Evolutionary conservation across 2,329 filamentous ascomycete genomes (phyloP).

Genomic region (Albophoma yamanashiensis): DNA sequence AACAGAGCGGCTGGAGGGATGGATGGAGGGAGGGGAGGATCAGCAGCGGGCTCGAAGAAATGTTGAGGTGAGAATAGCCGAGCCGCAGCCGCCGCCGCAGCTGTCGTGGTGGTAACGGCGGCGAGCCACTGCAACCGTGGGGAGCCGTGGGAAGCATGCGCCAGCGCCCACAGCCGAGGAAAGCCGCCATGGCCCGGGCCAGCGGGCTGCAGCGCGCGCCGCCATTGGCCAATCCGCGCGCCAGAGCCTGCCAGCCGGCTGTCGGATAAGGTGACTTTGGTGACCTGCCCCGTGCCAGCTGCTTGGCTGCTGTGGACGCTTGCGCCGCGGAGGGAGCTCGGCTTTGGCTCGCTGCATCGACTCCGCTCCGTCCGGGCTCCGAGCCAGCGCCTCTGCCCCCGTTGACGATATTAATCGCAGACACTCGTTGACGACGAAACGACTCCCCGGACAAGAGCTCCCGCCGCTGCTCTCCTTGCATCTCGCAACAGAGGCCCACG

Average conservation of each 20-base stretch:
- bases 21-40: not conserved
- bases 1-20: not conserved
- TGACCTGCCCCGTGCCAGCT: too few relatives aligned
- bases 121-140: not conserved
- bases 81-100: not conserved
- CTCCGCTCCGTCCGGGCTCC: not conserved
- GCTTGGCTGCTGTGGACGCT: not conserved
- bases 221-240: slow-evolving; percentile 17
- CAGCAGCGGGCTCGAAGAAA: not conserved
- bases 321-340: not conserved
- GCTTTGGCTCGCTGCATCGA: not conserved
- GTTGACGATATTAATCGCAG: not conserved
- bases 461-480: too few relatives aligned
- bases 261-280: too few relatives aligned
- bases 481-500: too few relatives aligned
- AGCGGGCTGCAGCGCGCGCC: slow-evolving; percentile 7
- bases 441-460: too few relatives aligned
- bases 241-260: not conserved
- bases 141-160: not conserved
- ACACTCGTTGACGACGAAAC: not conserved
- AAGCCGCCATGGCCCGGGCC: slow-evolving; percentile 18
- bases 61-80: not conserved
- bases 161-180: slow-evolving; percentile 18
- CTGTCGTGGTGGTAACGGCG: not conserved
- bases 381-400: not conserved